A percentile compares a stretch with the other conserved stretches of the same genome.
Conservation (phyloP, 371 early-diverging fungal species). For the Mortierella sp. region DNA sequence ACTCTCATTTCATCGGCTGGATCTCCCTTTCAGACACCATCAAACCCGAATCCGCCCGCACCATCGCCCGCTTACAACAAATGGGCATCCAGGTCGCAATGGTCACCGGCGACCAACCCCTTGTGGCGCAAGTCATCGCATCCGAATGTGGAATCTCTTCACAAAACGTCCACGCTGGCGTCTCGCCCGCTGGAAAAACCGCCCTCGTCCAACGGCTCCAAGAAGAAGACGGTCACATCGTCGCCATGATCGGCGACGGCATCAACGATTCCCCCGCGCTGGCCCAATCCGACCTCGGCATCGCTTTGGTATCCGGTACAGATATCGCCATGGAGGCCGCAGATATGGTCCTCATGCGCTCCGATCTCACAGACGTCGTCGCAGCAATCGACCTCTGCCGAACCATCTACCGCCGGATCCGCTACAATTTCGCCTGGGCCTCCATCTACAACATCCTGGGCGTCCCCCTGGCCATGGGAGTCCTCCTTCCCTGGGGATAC, state of each 20-base stretch:
- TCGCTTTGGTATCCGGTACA: conserved; percentile 93
- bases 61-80: conserved; percentile 76
- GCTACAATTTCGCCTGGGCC: conserved; percentile 91
- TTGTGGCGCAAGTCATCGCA: conserved; percentile 86
- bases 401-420: conserved; percentile 87
- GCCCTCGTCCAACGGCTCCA: conserved; percentile 79
- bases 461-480: conserved; percentile 96
- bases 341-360: conserved; percentile 86
- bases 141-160: conserved; percentile 74
- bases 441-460: conserved; percentile 90
- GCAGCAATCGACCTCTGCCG: conserved; percentile 87
- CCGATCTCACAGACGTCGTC: conserved; percentile 88
- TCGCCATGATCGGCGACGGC: conserved; percentile 99
- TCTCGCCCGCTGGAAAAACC: conserved; percentile 92
- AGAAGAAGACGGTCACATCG: conserved; percentile 59
- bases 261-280: conserved; percentile 98
- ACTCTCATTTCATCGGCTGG: conserved; percentile 76
- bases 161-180: conserved; percentile 88
- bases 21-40: conserved; percentile 90
- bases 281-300: conserved; percentile 94
- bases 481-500: conserved; percentile 87
- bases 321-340: conserved; percentile 98
- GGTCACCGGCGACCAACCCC: conserved; percentile 94
- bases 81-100: conserved; percentile 88
- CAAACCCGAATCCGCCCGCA: conserved; percentile 82